Base-by-base conservation (phyloP, 2,329 filamentous ascomycete species). In the Capronia coronata region DNA sequence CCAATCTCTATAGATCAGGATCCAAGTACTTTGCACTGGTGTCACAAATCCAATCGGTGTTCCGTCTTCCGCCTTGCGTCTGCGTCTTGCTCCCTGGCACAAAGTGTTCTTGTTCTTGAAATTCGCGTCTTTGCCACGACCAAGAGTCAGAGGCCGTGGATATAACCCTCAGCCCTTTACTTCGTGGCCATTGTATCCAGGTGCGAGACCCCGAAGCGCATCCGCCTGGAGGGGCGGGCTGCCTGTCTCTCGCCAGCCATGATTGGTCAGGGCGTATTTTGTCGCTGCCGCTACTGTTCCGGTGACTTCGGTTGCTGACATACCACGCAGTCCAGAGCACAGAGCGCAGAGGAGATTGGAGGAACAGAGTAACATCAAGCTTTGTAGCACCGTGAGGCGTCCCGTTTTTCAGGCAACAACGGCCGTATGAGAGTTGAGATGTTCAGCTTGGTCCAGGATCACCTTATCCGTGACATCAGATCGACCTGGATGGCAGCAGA, bases 261-360 rank as follows among this genome's bases (percentile, higher is more conserved):
- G 49, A 55, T 55, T 55, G 49, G 52, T 23, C 37, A 19, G 49
- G 18, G 52, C 52, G 52, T 55, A 55, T 44, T 42, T 52, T 48
- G 39, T 8, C n/a, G 27, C 23, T 11, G 35, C 27, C 30, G 22
- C 10, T 46, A 10, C n/a, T 10, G 19, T 32, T 21, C 43, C 18
- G 25, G 18, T 21, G 16, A 43, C 38, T 49, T 19, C 18, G 11
- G 25, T 30, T 53, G 43, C 43, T 49, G 47, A 53, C 51, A 53
- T 39, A 39, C 34, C n/a, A n/a, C n/a, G 25, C 8, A 5, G 4
- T 35, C 48, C 42, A 50, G 42, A 35, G 35, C 41, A 37, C 42
- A 46, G 32, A 19, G 35, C 18, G 38, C 25, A 21, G 8, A 8
- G 13, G 27, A 29, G 13, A 8, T 7, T 29, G 13, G 8, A 29